A percentile compares a stretch with the other conserved stretches of the same genome.
phyloP scores from a whole-genome alignment of 495 filamentous ascomycete genomes.

The Barbatosphaeria neglecta region DNA sequence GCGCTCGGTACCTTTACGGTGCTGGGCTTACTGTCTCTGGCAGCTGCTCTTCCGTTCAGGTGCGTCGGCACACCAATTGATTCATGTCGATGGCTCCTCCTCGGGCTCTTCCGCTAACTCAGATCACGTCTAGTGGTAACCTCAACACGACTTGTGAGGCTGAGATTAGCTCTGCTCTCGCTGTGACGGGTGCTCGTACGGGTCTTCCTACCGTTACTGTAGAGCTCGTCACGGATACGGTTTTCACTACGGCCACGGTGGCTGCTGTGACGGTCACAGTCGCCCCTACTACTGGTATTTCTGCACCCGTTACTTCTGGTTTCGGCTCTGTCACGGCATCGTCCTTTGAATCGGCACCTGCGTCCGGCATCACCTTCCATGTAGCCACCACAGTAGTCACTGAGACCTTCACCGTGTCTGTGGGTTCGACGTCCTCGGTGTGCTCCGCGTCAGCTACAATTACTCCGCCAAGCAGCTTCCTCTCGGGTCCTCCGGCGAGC shows the following conservation, averaged over 20 bases:
- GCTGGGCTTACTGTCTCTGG: slow-evolving; percentile 9
- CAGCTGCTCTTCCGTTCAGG: slow-evolving; percentile 11
- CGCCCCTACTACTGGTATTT: slow-evolving; percentile 13
- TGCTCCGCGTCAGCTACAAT: background rate
- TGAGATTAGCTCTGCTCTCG: slow-evolving; percentile 21
- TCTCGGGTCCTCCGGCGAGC: background rate
- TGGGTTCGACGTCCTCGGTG: background rate
- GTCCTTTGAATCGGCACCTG: background rate
- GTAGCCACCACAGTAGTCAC: background rate
- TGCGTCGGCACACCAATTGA: slow-evolving; percentile 2
- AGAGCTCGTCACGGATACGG: slow-evolving; percentile 17
- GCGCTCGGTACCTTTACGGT: slow-evolving; percentile 9
- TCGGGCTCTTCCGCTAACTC: background rate
- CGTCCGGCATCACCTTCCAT: background rate
- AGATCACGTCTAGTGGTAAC: slow-evolving; percentile 1
- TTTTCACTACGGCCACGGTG: slow-evolving; percentile 15
- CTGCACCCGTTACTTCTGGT: slow-evolving; percentile 8
- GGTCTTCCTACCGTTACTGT: slow-evolving; percentile 9
- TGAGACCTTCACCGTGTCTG: background rate
- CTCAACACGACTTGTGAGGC: slow-evolving; percentile 11
- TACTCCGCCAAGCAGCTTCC: background rate
- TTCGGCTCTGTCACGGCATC: slow-evolving; percentile 8
- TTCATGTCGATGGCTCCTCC: background rate
- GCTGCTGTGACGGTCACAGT: slow-evolving; percentile 10
- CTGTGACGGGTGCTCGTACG: slow-evolving; percentile 17